These are phyloP conservation scores for Rhexocercosporidium sp. DNA, from an alignment of 2,329 filamentous ascomycete species.

Conservation along the genomic window DNA sequence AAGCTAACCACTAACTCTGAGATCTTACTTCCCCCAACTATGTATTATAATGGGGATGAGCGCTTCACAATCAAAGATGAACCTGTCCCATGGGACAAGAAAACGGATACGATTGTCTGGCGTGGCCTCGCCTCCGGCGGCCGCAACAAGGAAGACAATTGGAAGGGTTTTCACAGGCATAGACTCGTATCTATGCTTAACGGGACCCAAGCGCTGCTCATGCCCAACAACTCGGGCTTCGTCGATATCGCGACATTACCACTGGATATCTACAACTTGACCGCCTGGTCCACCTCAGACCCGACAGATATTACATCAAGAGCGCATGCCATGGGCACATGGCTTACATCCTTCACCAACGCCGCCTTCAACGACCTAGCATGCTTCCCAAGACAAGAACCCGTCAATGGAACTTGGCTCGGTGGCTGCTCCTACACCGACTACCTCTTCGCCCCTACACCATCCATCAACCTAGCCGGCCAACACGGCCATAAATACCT, in stretches of 20 bases:
- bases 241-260: constrained; percentile 42
- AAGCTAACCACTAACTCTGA: constrained; percentile 67
- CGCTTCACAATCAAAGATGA: constrained; percentile 61
- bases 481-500: constrained; percentile 64
- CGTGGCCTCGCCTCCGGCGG: constrained; percentile 68
- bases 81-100: constrained; percentile 61
- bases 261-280: constrained; percentile 5
- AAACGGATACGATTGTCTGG: constrained; percentile 62
- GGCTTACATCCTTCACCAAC: constrained; percentile 21
- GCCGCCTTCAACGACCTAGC: constrained; percentile 21
- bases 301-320: constrained; percentile 37
- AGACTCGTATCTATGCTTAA: constrained; percentile 60
- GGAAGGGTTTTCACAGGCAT: constrained; percentile 60
- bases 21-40: constrained; percentile 65
- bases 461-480: constrained; percentile 9
- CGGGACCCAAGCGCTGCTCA: constrained; percentile 42
- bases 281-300: constrained; percentile 12
- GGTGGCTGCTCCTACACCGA: constrained; percentile 47
- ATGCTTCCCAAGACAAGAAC: constrained; percentile 42
- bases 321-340: constrained; percentile 54
- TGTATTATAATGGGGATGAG: constrained; percentile 64
- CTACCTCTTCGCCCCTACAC: constrained; percentile 45
- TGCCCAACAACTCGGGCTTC: constrained; percentile 52
- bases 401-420: constrained; percentile 25
- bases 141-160: constrained; percentile 51